Evolutionary conservation across 148 eudicot species (phyloP).

Genomic region (Talinum fruticosum): DNA sequence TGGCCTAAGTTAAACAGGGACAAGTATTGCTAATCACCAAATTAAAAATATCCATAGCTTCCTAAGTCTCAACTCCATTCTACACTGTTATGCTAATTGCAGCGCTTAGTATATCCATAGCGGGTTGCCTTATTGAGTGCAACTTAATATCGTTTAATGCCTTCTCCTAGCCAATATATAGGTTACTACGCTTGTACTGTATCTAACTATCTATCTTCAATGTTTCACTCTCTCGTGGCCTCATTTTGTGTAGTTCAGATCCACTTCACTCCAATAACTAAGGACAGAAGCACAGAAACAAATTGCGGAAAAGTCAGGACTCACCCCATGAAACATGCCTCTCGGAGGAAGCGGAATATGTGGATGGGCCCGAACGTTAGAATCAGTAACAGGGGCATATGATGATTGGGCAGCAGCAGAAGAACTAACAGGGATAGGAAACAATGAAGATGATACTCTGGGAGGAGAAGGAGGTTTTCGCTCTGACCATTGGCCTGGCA

Average conservation of each 20-base stretch:
- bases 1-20: background rate
- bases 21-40: background rate
- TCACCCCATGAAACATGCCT: slow-evolving; percentile 45
- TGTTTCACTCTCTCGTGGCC: background rate
- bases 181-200: background rate
- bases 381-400: slow-evolving; percentile 39
- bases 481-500: slow-evolving; percentile 40
- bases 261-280: background rate
- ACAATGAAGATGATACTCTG: slow-evolving; percentile 40
- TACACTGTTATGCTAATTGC: too few species aligned
- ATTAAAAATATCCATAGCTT: too few species aligned
- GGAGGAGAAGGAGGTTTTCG: slow-evolving; percentile 38
- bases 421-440: slow-evolving; percentile 45
- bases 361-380: slow-evolving; percentile 26
- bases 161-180: background rate
- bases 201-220: background rate
- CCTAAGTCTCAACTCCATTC: too few species aligned
- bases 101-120: too few species aligned
- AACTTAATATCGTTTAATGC: background rate
- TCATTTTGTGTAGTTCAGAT: background rate
- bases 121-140: too few species aligned
- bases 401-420: slow-evolving; percentile 32
- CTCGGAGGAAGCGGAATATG: slow-evolving; percentile 35
- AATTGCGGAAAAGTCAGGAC: background rate
- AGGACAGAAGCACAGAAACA: background rate